Percentiles rank a stretch among this genome's conserved stretches.
Conservation (phyloP, 371 early-diverging fungal genomes). For the Saksenaea oblongispora region DNA sequence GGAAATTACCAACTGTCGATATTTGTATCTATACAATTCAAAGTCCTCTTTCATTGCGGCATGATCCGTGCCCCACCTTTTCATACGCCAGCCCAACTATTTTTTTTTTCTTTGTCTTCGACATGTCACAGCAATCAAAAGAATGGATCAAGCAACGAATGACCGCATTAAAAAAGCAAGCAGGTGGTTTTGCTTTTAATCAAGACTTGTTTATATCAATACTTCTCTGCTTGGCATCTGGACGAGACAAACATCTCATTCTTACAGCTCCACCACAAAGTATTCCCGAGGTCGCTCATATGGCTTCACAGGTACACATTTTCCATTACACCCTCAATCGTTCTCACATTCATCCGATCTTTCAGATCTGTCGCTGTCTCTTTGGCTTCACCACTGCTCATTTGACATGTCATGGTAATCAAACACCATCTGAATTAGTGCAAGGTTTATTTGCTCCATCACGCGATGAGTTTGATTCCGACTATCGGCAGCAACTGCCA, state of each 20-base stretch:
- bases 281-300: constrained; percentile 38
- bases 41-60: background rate
- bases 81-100: background rate
- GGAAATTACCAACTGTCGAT: background rate
- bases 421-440: constrained; percentile 33
- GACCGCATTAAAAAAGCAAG: constrained; percentile 33
- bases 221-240: constrained; percentile 43
- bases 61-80: constrained; percentile 3
- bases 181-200: constrained; percentile 40
- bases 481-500: constrained; percentile 1
- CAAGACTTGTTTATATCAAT: constrained; percentile 51
- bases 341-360: background rate
- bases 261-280: constrained; percentile 41
- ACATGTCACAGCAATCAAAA: constrained; percentile 39
- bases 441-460: constrained; percentile 35
- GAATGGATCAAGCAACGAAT: constrained; percentile 52
- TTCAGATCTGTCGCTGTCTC: constrained; percentile 38
- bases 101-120: background rate
- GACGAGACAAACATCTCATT: constrained; percentile 40
- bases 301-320: constrained; percentile 38
- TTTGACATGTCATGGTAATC: constrained; percentile 29
- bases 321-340: background rate
- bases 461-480: constrained; percentile 18
- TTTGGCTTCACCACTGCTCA: constrained; percentile 49
- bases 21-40: background rate